These are phyloP conservation scores for Kalmusia sp. DNA, from an alignment of 2,329 filamentous ascomycete species.

Conservation along the genomic window DNA sequence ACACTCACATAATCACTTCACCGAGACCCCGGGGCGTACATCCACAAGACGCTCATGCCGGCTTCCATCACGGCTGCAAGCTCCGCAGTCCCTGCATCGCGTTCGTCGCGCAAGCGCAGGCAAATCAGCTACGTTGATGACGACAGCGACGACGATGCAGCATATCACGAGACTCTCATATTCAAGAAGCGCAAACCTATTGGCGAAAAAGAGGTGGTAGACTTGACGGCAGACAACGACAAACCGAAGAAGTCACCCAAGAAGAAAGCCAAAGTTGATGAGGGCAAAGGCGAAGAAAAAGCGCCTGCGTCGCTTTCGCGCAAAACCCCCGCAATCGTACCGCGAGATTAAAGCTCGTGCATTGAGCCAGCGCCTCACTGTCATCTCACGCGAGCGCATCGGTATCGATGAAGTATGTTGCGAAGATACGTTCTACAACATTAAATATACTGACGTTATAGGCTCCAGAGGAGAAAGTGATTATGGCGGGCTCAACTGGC, in stretches of 20 bases:
- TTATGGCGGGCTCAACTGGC: conserved; percentile 67
- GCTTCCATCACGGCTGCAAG: not conserved
- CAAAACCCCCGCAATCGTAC: conserved; percentile 55
- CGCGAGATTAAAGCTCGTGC: conserved; percentile 57
- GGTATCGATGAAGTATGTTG: conserved; percentile 52
- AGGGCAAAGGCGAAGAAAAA: conserved; percentile 35
- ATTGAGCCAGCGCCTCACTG: conserved; percentile 62
- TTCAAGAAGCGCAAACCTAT: conserved; percentile 3
- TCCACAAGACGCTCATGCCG: not conserved
- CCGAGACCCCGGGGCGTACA: not conserved
- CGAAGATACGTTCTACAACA: no score
- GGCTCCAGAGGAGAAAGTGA: conserved; percentile 62
- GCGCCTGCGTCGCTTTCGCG: conserved; percentile 39
- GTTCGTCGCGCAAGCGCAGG: conserved; percentile 30
- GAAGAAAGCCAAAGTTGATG: conserved; percentile 25
- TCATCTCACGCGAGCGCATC: conserved; percentile 58
- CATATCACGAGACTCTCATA: not conserved
- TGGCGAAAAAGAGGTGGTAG: not conserved
- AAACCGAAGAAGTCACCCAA: conserved; percentile 20
- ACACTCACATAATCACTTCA: not conserved
- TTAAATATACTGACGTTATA: no score
- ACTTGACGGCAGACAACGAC: conserved; percentile 1
- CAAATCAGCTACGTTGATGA: conserved; percentile 16
- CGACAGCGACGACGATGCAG: not conserved
- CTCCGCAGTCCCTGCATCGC: not conserved